Conservation (phyloP, 2,329 filamentous ascomycete genomes). For the Ophiostoma quercus region DNA sequence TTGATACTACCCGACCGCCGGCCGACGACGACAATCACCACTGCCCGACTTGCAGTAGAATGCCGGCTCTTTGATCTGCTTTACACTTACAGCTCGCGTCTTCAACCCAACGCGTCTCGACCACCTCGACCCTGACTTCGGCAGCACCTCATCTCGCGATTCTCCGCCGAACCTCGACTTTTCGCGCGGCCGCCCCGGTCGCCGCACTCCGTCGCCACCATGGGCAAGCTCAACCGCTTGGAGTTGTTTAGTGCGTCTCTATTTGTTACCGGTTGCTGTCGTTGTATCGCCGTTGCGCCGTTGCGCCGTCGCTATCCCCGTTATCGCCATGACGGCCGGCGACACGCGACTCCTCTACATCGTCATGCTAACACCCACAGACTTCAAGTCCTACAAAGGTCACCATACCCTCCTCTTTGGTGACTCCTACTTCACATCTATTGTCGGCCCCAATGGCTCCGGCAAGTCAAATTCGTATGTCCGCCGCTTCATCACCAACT, state of each 20-base stretch:
- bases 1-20: not conserved
- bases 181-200: conserved; percentile 20
- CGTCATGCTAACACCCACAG: conserved; percentile 39
- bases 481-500: conserved; percentile 40
- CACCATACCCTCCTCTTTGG: conserved; percentile 92
- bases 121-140: not conserved
- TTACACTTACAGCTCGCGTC: not conserved
- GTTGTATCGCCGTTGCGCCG: not conserved
- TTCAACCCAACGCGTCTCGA: conserved; percentile 14
- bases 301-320: no score
- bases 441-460: conserved; percentile 98
- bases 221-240: conserved; percentile 94
- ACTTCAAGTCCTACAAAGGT: conserved; percentile 99
- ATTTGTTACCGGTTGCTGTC: not conserved
- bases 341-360: not conserved
- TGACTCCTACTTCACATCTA: conserved; percentile 98
- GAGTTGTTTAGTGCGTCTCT: conserved; percentile 77
- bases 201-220: conserved; percentile 36
- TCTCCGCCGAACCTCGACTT: not conserved
- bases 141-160: not conserved
- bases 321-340: not conserved
- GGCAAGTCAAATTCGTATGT: conserved; percentile 83
- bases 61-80: not conserved
- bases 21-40: not conserved
- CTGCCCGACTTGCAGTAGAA: conserved; percentile 7